phyloP scores from a whole-genome alignment of 2,329 filamentous ascomycete species.

The Hymenoscyphus albidus region DNA sequence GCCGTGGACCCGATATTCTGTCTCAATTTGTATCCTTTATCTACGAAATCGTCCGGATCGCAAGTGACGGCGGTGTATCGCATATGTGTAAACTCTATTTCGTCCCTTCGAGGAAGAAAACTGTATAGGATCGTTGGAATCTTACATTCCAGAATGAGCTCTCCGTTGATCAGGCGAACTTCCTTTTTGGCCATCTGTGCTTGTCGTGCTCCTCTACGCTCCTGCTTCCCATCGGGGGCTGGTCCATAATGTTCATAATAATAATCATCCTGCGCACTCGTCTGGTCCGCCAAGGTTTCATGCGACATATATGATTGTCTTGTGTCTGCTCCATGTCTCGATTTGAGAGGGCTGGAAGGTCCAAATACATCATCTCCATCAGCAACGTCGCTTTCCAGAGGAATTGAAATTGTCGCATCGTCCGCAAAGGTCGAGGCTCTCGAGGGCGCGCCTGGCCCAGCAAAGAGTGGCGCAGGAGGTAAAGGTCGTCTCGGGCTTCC shows the following conservation, averaged over 20 bases:
- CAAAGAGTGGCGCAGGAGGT: slow-evolving; percentile 83
- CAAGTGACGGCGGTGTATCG: slow-evolving; percentile 98
- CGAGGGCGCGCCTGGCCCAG: slow-evolving; percentile 48
- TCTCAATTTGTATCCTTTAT: slow-evolving; percentile 84
- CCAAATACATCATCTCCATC: slow-evolving; percentile 68
- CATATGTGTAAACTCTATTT: slow-evolving; percentile 98
- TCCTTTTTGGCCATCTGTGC: slow-evolving; percentile 91
- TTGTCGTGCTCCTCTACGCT: slow-evolving; percentile 78
- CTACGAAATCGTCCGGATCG: slow-evolving; percentile 89
- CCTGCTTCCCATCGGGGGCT: slow-evolving; percentile 81
- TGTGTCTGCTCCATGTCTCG: slow-evolving; percentile 21
- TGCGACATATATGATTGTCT: slow-evolving; percentile 40
- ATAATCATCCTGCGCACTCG: slow-evolving; percentile 41
- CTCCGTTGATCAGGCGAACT: slow-evolving; percentile 93
- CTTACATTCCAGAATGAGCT: slow-evolving; percentile 96
- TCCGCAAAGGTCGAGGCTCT: slow-evolving; percentile 54
- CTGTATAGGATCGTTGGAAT: slow-evolving; percentile 98
- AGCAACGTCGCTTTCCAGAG: slow-evolving; percentile 52
- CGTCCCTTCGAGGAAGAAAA: slow-evolving; percentile 87
- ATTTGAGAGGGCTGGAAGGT: slow-evolving; percentile 40
- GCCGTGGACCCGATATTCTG: slow-evolving; percentile 82
- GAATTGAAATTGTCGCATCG: slow-evolving; percentile 69
- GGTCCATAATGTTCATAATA: slow-evolving; percentile 81
- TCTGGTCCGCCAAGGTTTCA: slow-evolving; percentile 34
- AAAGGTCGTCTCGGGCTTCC: slow-evolving; percentile 83